Conservation (phyloP, 2,329 filamentous ascomycete species). For the Aspergillus phoenicis region DNA sequence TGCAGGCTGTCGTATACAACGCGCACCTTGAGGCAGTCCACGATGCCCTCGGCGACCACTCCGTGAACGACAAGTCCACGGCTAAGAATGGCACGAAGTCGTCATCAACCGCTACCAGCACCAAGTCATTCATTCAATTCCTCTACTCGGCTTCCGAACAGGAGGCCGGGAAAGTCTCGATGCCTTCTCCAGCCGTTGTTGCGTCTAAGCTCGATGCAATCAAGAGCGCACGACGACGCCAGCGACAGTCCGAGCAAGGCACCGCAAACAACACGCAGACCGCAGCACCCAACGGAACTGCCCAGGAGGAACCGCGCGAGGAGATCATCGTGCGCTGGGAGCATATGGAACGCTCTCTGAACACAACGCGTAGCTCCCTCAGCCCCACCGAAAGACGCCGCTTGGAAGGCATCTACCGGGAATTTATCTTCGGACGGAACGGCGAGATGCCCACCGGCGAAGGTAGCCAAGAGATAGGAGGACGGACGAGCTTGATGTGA, state of each 20-base stretch:
- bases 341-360: slow-evolving; percentile 77
- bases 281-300: slow-evolving; percentile 27
- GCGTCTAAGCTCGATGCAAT: slow-evolving; percentile 80
- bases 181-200: slow-evolving; percentile 79
- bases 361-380: slow-evolving; percentile 79
- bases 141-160: slow-evolving; percentile 66
- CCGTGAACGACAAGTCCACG: slow-evolving; percentile 49
- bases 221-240: slow-evolving; percentile 68
- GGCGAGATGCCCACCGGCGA: slow-evolving; percentile 95
- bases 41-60: slow-evolving; percentile 71
- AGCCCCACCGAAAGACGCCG: slow-evolving; percentile 73
- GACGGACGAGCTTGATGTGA: slow-evolving; percentile 89
- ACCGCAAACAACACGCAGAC: slow-evolving; percentile 16
- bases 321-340: slow-evolving; percentile 84
- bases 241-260: slow-evolving; percentile 55
- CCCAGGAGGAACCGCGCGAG: slow-evolving; percentile 45
- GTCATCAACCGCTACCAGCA: slow-evolving; percentile 38
- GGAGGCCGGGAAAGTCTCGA: slow-evolving; percentile 57
- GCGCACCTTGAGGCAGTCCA: slow-evolving; percentile 97
- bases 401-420: slow-evolving; percentile 79
- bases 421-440: slow-evolving; percentile 90
- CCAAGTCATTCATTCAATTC: slow-evolving; percentile 72
- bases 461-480: slow-evolving; percentile 87
- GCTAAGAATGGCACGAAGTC: slow-evolving; percentile 32
- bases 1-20: slow-evolving; percentile 94